phyloP scores from a whole-genome alignment of 441 rosid genomes.

The Eruca vesicaria region DNA sequence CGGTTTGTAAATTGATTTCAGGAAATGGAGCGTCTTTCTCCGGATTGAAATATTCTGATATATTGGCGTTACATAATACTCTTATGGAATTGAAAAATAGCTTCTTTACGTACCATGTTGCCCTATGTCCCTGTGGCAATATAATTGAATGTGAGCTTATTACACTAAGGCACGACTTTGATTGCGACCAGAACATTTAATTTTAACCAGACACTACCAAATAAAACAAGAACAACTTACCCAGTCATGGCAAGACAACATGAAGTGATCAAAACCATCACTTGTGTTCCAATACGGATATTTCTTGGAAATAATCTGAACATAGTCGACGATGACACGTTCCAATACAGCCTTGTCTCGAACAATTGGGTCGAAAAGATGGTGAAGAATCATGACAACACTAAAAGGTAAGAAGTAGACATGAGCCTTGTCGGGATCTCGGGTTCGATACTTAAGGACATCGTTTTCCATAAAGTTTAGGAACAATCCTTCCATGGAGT shows the following conservation, averaged over 20 bases:
- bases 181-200: background rate
- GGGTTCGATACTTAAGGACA: conserved; percentile 32
- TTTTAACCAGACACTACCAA: background rate
- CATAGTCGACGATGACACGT: conserved; percentile 45
- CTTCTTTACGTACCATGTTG: conserved; percentile 32
- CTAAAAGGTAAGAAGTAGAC: conserved; percentile 68
- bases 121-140: conserved; percentile 36
- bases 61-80: conserved; percentile 65
- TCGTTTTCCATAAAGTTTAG: conserved; percentile 49
- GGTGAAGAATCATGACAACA: conserved; percentile 55
- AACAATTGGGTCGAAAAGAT: conserved; percentile 39
- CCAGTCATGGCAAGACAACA: conserved; percentile 74
- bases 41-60: conserved; percentile 61
- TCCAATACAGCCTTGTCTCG: conserved; percentile 34
- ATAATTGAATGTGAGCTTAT: background rate
- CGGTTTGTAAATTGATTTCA: conserved; percentile 50
- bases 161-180: background rate
- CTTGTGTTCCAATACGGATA: conserved; percentile 63
- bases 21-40: conserved; percentile 60
- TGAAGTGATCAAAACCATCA: conserved; percentile 59
- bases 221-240: conserved; percentile 32
- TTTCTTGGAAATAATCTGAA: conserved; percentile 35
- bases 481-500: conserved; percentile 60
- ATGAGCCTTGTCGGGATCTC: conserved; percentile 49
- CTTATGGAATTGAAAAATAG: conserved; percentile 55